Evolutionary conservation across 805 yeast genomes (phyloP).

Genomic region (Wickerhamomyces chaumierensis): DNA sequence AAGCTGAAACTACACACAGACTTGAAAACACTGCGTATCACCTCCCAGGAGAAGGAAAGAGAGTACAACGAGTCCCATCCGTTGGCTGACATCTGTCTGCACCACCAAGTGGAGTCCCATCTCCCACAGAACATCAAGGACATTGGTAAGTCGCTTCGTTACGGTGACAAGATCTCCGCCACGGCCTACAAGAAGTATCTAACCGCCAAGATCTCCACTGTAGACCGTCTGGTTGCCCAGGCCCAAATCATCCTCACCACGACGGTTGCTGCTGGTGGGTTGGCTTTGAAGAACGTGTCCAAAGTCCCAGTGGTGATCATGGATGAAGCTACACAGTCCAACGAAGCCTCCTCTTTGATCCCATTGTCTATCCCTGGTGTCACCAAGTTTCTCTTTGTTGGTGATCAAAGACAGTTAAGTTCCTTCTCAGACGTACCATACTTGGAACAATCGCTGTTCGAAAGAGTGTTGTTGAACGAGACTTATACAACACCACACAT

Average conservation of each 20-base stretch:
- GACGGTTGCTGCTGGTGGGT: constrained; percentile 62
- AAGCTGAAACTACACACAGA: constrained; percentile 43
- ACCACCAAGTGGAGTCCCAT: constrained; percentile 42
- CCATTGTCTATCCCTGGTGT: constrained; percentile 63
- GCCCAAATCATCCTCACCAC: constrained; percentile 66
- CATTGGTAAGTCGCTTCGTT: constrained; percentile 30
- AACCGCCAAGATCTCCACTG: constrained; percentile 30
- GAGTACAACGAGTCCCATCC: constrained; percentile 51
- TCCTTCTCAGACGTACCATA: constrained; percentile 61
- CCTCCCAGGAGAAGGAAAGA: constrained; percentile 51
- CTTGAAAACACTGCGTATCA: constrained; percentile 41
- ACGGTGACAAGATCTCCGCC: constrained; percentile 31
- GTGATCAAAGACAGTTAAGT: constrained; percentile 67
- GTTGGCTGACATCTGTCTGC: constrained; percentile 49
- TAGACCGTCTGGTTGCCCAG: constrained; percentile 43
- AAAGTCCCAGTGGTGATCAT: constrained; percentile 64
- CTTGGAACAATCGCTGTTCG: constrained; percentile 56
- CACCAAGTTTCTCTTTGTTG: constrained; percentile 57
- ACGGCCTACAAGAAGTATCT: constrained; percentile 39
- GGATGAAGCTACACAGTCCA: constrained; percentile 74
- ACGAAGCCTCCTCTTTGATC: constrained; percentile 61
- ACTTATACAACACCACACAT: constrained; percentile 49
- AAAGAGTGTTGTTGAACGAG: constrained; percentile 52
- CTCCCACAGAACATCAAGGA: constrained; percentile 35
- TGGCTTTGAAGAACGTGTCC: constrained; percentile 42